phyloP scores from a whole-genome alignment of 176 grass and related monocot genomes.

The Aegilops sharonensis region DNA sequence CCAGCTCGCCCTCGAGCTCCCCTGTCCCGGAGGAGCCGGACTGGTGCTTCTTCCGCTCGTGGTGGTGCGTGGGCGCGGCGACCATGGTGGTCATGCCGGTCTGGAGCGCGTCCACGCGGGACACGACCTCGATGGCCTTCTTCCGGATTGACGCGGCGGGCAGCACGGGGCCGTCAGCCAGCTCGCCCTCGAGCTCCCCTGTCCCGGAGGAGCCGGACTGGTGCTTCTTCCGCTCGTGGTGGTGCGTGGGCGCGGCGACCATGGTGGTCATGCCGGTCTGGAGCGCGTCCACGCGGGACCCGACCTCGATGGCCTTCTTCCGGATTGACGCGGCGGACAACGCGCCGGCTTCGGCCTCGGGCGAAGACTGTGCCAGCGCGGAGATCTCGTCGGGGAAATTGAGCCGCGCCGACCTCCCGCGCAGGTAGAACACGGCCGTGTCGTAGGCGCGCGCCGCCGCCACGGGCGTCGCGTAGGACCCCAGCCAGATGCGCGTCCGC shows the following conservation, averaged over 20 bases:
- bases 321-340: slow-evolving; percentile 71
- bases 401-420: slow-evolving; percentile 68
- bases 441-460: slow-evolving; percentile 88
- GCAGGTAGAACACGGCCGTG: slow-evolving; percentile 79
- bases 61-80: slow-evolving; percentile 29
- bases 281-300: slow-evolving; percentile 77
- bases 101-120: slow-evolving; percentile 5
- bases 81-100: slow-evolving; percentile 34
- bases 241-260: slow-evolving; percentile 26
- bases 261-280: slow-evolving; percentile 48
- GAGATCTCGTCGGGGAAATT: slow-evolving; percentile 94
- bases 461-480: slow-evolving; percentile 73
- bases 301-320: slow-evolving; percentile 92
- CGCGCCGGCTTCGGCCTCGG: neutral
- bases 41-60: slow-evolving; percentile 2
- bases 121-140: no score
- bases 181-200: no score
- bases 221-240: slow-evolving; percentile 13
- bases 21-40: no score
- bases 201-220: no score
- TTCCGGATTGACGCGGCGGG: no score
- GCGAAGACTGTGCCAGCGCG: neutral
- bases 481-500: slow-evolving; percentile 91
- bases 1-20: no score
- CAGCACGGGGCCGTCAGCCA: no score